phyloP scores from a whole-genome alignment of 345 rosid genomes.

The Diplotaxis tenuifolia region DNA sequence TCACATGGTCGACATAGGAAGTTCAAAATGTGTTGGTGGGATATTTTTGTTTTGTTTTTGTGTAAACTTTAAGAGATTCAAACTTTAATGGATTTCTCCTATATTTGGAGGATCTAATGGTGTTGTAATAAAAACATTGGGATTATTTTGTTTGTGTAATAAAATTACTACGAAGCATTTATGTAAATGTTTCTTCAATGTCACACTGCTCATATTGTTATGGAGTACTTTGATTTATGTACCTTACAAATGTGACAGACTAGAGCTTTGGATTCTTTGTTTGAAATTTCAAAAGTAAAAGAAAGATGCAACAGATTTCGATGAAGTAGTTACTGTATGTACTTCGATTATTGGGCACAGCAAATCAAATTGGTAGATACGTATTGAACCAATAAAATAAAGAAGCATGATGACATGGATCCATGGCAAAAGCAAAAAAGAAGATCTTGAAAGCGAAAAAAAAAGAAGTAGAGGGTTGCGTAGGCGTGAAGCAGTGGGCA shows the following conservation, averaged over 20 bases:
- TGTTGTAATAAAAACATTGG: slow-evolving; percentile 30
- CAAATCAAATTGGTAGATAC: slow-evolving; percentile 1
- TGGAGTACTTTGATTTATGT: background rate
- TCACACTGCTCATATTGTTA: background rate
- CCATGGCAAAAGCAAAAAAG: slow-evolving; percentile 32
- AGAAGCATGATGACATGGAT: slow-evolving; percentile 8
- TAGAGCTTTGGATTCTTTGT: background rate
- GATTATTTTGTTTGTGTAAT: slow-evolving; percentile 12
- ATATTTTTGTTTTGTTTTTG: slow-evolving; percentile 9
- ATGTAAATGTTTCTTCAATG: background rate
- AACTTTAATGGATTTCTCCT: background rate
- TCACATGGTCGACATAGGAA: background rate
- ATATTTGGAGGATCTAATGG: slow-evolving; percentile 21
- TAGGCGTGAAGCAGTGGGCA: slow-evolving; percentile 41
- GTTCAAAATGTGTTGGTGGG: slow-evolving; percentile 26
- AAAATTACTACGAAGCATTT: background rate
- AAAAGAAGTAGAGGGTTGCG: slow-evolving; percentile 13
- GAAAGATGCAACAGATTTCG: background rate
- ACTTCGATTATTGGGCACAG: slow-evolving; percentile 14
- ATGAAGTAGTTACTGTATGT: background rate
- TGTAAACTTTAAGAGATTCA: too few relatives aligned
- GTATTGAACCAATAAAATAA: background rate
- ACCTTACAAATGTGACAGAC: background rate
- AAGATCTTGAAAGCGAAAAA: slow-evolving; percentile 22
- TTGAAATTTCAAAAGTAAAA: background rate